Evolutionary conservation across 2,329 filamentous ascomycete species (phyloP).

Genomic region (Monascus ruber): DNA sequence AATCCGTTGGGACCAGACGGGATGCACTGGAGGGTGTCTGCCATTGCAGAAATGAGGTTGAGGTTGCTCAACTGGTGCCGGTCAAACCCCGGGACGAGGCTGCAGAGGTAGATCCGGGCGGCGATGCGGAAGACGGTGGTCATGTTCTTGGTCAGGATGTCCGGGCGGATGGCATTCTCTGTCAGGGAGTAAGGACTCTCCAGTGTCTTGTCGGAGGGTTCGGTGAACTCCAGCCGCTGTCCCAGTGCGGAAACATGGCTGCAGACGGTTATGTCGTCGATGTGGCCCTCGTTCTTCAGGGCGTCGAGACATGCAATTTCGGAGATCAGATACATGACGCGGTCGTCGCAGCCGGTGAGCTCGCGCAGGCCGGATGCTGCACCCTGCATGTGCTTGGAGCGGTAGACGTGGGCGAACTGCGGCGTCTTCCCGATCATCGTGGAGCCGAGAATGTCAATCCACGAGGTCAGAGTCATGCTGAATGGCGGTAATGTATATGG

Average conservation of each 20-base stretch:
- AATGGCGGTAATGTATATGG: conserved; percentile 61
- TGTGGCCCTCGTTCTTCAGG: conserved; percentile 66
- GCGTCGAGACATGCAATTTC: conserved; percentile 94
- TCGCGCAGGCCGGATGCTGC: conserved; percentile 66
- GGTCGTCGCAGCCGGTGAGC: conserved; percentile 95
- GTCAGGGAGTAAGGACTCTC: conserved; percentile 42
- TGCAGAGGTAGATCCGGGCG: conserved; percentile 93
- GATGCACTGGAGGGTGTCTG: conserved; percentile 66
- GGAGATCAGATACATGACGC: conserved; percentile 94
- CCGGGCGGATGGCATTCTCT: conserved; percentile 66
- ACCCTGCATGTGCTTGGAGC: conserved; percentile 69
- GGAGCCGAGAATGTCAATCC: conserved; percentile 94
- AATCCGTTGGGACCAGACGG: conserved; percentile 72
- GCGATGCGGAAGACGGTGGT: conserved; percentile 83
- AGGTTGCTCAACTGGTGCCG: conserved; percentile 62
- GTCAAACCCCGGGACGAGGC: conserved; percentile 78
- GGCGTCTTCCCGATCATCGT: conserved; percentile 84
- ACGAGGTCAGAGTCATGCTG: conserved; percentile 80
- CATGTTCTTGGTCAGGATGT: conserved; percentile 78
- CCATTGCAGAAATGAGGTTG: conserved; percentile 67
- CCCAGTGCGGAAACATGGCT: conserved; percentile 81
- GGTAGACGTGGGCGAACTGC: conserved; percentile 86
- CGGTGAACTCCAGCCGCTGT: conserved; percentile 72
- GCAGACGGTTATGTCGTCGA: conserved; percentile 74
- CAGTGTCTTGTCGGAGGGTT: conserved; percentile 53